Conservation (phyloP, 2,329 filamentous ascomycete genomes). For the Epichloe baconii region DNA sequence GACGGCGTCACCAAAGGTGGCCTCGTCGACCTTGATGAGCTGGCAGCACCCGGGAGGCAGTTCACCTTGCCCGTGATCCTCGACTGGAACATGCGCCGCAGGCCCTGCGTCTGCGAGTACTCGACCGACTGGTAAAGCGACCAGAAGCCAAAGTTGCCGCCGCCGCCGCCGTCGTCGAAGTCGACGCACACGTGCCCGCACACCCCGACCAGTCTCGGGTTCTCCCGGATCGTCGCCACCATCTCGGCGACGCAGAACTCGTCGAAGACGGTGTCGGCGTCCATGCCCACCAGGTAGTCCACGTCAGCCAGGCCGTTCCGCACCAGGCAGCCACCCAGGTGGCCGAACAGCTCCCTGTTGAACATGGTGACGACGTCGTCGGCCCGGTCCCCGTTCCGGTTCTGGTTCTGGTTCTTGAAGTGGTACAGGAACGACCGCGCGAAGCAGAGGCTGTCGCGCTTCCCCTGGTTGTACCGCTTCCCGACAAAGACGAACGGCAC, state of each 20-base stretch:
- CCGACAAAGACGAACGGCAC: conserved; percentile 34
- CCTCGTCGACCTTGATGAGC: conserved; percentile 34
- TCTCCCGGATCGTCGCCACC: conserved; percentile 27
- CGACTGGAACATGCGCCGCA: conserved; percentile 35
- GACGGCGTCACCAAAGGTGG: conserved; percentile 33
- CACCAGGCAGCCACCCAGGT: conserved; percentile 25
- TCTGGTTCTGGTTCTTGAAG: conserved; percentile 21
- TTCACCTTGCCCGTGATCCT: conserved; percentile 36
- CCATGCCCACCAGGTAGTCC: conserved; percentile 33
- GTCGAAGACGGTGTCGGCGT: conserved; percentile 34
- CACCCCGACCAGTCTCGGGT: conserved; percentile 30
- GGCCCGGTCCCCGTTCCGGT: conserved; percentile 16
- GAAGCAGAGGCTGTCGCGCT: conserved; percentile 36
- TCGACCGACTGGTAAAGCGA: conserved; percentile 34
- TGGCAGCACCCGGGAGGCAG: conserved; percentile 36
- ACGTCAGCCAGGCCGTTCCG: conserved; percentile 25
- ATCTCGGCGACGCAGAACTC: conserved; percentile 30
- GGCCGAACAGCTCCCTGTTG: conserved; percentile 28
- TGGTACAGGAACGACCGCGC: conserved; percentile 34
- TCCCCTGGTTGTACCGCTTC: conserved; percentile 36
- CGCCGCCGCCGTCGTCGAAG: conserved; percentile 17
- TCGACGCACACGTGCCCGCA: conserved; percentile 36
- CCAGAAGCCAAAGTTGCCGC: conserved; percentile 28
- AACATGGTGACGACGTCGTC: conserved; percentile 31
- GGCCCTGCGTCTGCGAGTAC: conserved; percentile 33